Evolutionary conservation across 345 rosid genomes (phyloP).

Genomic region (Microthlaspi erraticum): DNA sequence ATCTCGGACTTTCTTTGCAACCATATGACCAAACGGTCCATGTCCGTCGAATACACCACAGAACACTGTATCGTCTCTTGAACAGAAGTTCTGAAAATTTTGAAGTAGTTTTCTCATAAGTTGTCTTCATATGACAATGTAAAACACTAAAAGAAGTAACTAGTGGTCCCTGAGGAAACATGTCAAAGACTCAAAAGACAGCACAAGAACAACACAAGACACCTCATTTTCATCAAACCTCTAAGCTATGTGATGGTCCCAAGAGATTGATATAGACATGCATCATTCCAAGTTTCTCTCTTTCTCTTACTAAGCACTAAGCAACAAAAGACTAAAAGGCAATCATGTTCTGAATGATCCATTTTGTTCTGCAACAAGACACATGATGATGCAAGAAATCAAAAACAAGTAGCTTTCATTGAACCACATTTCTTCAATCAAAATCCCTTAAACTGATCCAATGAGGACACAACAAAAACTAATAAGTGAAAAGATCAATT

Average conservation of each 20-base stretch:
- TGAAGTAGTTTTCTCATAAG: conserved; percentile 35
- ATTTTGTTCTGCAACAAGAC: conserved; percentile 18
- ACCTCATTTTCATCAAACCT: conserved; percentile 35
- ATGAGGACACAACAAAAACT: conserved; percentile 9
- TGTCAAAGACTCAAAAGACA: conserved; percentile 40
- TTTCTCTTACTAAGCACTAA: conserved; percentile 35
- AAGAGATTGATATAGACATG: conserved; percentile 20
- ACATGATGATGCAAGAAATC: conserved; percentile 7
- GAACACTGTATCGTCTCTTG: conserved; percentile 69
- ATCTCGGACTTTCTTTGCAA: conserved; percentile 86
- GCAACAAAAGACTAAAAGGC: conserved; percentile 28
- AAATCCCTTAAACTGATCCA: not conserved
- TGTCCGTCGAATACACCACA: conserved; percentile 99
- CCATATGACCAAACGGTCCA: conserved; percentile 97
- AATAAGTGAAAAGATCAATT: conserved; percentile 6
- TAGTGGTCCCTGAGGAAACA: conserved; percentile 38
- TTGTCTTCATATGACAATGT: conserved; percentile 20
- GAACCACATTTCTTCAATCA: conserved; percentile 8
- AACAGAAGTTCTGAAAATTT: conserved; percentile 67
- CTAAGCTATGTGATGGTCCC: conserved; percentile 34
- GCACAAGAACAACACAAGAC: conserved; percentile 42
- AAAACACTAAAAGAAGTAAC: conserved; percentile 4
- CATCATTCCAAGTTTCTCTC: conserved; percentile 36
- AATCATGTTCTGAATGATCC: conserved; percentile 35
- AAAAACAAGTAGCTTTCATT: conserved; percentile 14